Evolutionary conservation across 2,329 filamentous ascomycete species (phyloP).

Genomic region (Talaromyces marneffei): DNA sequence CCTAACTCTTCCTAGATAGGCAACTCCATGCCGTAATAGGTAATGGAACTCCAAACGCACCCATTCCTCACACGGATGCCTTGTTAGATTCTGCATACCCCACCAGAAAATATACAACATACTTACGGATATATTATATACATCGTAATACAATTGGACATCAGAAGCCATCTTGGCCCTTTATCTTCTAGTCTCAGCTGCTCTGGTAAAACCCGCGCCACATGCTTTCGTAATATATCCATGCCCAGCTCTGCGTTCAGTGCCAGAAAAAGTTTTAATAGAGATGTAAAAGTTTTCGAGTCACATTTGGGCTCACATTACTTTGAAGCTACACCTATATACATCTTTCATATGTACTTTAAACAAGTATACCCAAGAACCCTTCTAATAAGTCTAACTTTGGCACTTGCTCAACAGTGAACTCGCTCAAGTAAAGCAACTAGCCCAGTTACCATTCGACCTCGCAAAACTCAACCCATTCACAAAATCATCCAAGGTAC

Average conservation of each 20-base stretch:
- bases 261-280: too few species aligned
- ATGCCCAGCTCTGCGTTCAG: too few species aligned
- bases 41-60: background rate
- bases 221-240: too few species aligned
- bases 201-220: too few species aligned
- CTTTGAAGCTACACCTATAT: background rate
- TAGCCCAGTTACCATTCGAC: constrained; percentile 65
- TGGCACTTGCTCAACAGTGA: background rate
- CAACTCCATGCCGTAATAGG: background rate
- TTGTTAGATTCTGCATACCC: too few species aligned
- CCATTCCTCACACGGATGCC: background rate
- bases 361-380: background rate
- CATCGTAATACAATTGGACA: too few species aligned
- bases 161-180: too few species aligned
- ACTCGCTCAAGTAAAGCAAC: constrained; percentile 10
- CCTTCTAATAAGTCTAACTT: background rate
- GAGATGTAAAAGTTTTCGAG: too few species aligned
- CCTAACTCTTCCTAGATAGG: background rate
- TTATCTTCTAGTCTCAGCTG: too few species aligned
- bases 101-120: too few species aligned
- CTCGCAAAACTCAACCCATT: constrained; percentile 68
- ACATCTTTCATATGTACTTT: background rate
- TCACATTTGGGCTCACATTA: background rate
- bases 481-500: constrained; percentile 64
- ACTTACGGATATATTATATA: too few species aligned